Evolutionary conservation across 148 eudicot species (phyloP), one percentile per base, ranked within the genome.

Genomic region (Diospyros kaki): DNA sequence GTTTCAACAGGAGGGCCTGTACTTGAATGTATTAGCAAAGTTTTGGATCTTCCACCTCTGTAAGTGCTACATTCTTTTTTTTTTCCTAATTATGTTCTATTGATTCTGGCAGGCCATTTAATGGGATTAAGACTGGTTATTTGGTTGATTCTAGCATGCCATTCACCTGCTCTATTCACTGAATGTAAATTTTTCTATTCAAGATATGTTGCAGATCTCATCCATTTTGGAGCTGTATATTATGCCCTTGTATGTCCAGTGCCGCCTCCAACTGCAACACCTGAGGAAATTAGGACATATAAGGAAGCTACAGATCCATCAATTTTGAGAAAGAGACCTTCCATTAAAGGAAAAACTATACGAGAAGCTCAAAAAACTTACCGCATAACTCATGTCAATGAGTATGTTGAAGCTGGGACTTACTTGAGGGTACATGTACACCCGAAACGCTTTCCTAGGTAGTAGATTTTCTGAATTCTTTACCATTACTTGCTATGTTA

Each of bases 401-500:
- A 89, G 75, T 73, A 75, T 83, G 90, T 92, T 78, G 98, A 95
- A 88, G 79, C 82, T 73, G 99, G 99, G 71, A 93, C 93, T n/a
- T 93, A 95, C 77, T 83, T 95, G 71, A 90, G 99, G 66, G 91
- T 95, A 17, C 93, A 95, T 79, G 98, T 95, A 50, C 99, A 93
- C 77, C 99, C 99, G 48, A 95, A 91, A 83, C 93, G 99, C 50
- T 95, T 86, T 70, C 98, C 97, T 45, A 90, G 98, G 98, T 95
- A 84, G 74, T 71, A 56, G 44, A 67, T 58, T 71, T 44, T 39
- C 38, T 15, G 4, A 66, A 41, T 70, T 63, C 28, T n/a, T 76
- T 18, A 68, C 58, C 28, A 46, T 45, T 62, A 64, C 14, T 67
- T 43, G 5, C 52, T 77, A 48, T 38, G 54, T 8, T 60, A 4